Base-by-base conservation (phyloP, 495 filamentous ascomycete species). In the Penicillium macrosclerotiorum region DNA sequence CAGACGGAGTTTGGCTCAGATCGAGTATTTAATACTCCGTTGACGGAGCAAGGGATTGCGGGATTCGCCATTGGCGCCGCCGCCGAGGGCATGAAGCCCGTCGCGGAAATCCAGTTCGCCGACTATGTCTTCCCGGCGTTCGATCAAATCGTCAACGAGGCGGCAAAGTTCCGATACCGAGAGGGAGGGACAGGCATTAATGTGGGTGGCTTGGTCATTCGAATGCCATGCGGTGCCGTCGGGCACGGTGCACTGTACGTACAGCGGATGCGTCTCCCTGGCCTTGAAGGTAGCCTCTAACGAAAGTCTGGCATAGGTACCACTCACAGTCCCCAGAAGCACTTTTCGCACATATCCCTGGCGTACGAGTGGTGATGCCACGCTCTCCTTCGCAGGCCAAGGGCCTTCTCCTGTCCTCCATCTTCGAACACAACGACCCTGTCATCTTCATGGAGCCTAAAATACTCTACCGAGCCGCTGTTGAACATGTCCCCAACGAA, bases 391-490 rank as follows among this genome's bases (percentile, higher is more conserved):
- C 86, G 6, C 93, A 97, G 68, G 93, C 93, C 0, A 98, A 97
- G 63, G 93, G 93, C 2, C 73, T 98, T 5, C 73, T 96, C 17
- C 73, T 97, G 2, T 72, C 75, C 6, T 75, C 92, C 1, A 88
- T 90, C 22, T 87, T 93, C 47, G 75, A 82, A 27, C 83, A 80
- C 62, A 89, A 89, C 42, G 92, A 98, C 62, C 93, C 93, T 0
- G 88, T 92, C 42, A 71, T 98, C 19, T 96, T 98, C 68, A 86
- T 98, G 86, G 93, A 98, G 65, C 94, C 93, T 0, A 98, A 98
- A 72, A 83, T 91, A 7, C 71, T 98, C 12, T 98, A 98, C 58
- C 84, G 93, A 17, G 94, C 94, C 1, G 90, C 93, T 0, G 89
- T 95, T 20, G 93, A 98, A 63, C 88, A 97, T 63, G 93, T 98